phyloP scores from a whole-genome alignment of 345 rosid species.

The Lagerstroemia speciosa region DNA sequence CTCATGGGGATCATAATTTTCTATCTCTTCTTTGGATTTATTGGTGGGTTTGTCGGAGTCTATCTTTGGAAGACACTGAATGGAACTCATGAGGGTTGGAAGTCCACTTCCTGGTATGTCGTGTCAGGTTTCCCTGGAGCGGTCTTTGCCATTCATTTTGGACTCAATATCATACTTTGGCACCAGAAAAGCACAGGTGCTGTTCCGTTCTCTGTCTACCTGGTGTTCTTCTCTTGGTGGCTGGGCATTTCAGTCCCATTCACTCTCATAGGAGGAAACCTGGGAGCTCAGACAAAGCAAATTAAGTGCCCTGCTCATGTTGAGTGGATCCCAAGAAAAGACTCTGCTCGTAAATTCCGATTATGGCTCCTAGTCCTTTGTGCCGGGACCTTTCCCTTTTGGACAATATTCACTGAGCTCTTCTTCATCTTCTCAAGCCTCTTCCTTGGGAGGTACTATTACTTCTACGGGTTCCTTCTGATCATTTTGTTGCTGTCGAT shows the following conservation, averaged over 20 bases:
- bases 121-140: slow-evolving; percentile 7
- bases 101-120: slow-evolving; percentile 4
- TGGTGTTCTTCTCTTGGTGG: not conserved
- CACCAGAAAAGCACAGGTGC: not conserved
- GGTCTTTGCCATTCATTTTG: not conserved
- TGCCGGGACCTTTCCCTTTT: slow-evolving; percentile 2
- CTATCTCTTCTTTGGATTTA: slow-evolving; percentile 1
- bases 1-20: not conserved
- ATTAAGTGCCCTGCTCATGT: slow-evolving; percentile 3
- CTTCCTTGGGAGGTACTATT: slow-evolving; percentile 11
- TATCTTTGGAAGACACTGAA: slow-evolving; percentile 8
- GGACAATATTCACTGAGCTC: slow-evolving; percentile 1
- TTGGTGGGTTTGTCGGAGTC: slow-evolving; percentile 1
- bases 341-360: not conserved
- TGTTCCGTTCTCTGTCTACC: not conserved
- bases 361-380: slow-evolving; percentile 3
- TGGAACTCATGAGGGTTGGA: slow-evolving; percentile 10
- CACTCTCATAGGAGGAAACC: slow-evolving; percentile 9
- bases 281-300: not conserved
- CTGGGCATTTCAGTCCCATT: slow-evolving; percentile 10
- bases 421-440: slow-evolving; percentile 7
- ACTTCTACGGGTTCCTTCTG: slow-evolving; percentile 1
- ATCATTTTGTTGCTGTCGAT: slow-evolving; percentile 5
- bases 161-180: slow-evolving; percentile 10
- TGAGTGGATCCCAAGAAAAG: not conserved